These are phyloP conservation scores for Prunella vulgaris DNA, from an alignment of 257 asterid species.

Conservation along the genomic window DNA sequence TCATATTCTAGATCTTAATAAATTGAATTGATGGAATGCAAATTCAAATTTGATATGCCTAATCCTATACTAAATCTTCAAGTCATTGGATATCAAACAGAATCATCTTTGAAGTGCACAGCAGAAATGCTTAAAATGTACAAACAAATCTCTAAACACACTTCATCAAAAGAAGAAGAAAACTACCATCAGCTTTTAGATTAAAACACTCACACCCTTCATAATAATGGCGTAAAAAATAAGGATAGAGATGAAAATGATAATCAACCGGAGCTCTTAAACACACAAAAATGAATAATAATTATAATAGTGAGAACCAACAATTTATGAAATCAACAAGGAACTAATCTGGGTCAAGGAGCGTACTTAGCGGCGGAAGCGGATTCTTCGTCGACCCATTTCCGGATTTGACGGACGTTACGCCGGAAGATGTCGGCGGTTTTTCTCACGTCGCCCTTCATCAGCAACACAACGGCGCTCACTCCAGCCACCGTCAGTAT, in stretches of 20 bases:
- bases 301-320: neutral
- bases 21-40: neutral
- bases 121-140: no score
- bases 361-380: constrained; percentile 55
- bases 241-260: neutral
- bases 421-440: constrained; percentile 70
- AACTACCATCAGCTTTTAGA: neutral
- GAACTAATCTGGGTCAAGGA: neutral
- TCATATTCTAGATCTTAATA: neutral
- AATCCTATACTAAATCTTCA: neutral
- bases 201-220: neutral
- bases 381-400: constrained; percentile 76
- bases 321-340: neutral
- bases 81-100: neutral
- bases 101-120: no score
- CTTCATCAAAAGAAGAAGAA: neutral
- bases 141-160: neutral
- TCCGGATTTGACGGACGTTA: constrained; percentile 58
- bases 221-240: no score
- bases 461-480: constrained; percentile 49
- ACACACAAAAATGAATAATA: neutral
- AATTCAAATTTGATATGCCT: neutral
- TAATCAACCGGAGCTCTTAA: neutral
- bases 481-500: constrained; percentile 69
- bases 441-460: constrained; percentile 66